Base-by-base conservation (phyloP, 2,329 filamentous ascomycete genomes). In the Monascus ruber region DNA sequence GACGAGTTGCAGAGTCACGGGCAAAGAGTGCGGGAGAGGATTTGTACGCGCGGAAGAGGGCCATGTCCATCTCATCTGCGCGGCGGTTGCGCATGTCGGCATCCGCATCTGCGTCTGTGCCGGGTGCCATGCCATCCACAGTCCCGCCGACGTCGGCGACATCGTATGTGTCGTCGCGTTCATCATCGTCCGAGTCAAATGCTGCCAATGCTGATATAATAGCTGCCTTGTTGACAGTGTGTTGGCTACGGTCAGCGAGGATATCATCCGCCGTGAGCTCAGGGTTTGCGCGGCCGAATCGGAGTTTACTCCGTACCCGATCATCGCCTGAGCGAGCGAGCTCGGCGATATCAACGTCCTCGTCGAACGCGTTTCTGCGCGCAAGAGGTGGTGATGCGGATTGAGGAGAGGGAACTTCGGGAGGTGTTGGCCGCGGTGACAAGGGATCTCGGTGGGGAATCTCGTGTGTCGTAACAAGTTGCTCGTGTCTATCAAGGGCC, bases 131-230 rank as follows among this genome's bases (percentile, higher is more conserved):
- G 11, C 73, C 70, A 50, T 94, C 87, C 3, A 95, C 79, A 0
- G 84, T 85, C 24, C 89, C 88, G 29, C 91, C 91, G 2, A 96
- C 86, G 54, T 96, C 91, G 36, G 79, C 85, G 1, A 81, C 78
- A 52, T 98, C 91, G 56, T 98, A 98, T 0, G 89, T 96, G 59
- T 98, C 91, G 59, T 98, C 91, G 29, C 87, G 77, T 65, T 98
- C 91, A 58, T 98, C 91, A 49, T 96, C 91, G 51, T 96, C 89
- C 0, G 81, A 82, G 63, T 96, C 88, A 49, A 96, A 95, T 1
- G 82, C 75, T 10, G 86, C 85, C 2, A 96, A 75, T 0, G 89
- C 89, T 3, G 88, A 85, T 24, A 94, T 67, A 50, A 95, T 94
- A 7, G 86, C 82, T 0, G 86, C 85, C 64, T 93, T 94, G 51